Evolutionary conservation across 148 eudicot species (phyloP), one percentile per base, ranked within the genome.

Genomic region (Rhododendron vialii): DNA sequence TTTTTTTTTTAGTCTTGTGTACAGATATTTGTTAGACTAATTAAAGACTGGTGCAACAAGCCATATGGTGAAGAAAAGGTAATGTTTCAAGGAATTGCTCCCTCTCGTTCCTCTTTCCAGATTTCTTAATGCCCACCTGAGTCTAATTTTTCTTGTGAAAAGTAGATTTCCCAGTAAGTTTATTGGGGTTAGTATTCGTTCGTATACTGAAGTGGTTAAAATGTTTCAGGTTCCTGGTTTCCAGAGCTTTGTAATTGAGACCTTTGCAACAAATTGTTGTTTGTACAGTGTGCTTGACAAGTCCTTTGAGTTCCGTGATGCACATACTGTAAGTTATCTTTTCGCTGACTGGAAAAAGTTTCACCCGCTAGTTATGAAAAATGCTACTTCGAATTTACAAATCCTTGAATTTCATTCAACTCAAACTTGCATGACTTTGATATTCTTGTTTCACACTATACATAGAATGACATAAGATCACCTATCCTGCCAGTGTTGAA

Each of bases 261-360:
- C 87, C 74, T 97, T 97, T 88, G 98, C 98, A 74, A 87, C 86
- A 35, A 91, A 93, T 79, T 97, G 99, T 88, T 97, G 99, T 89
- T 87, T 97, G 84, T 90, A 94, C 92, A 97, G 98, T 84, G 98
- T 97, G 87, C 93, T 97, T 84, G 98, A 97, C 91, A 93, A 94
- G 86, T 94, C 99, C 84, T 97, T 97, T 84, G 98, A 97, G 90
- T 90, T 97, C 84, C 92, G 91, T 33, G 98, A 97, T 91, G 98
- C 98, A 83, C 94, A 93, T 90, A 90, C 98, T 82, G 99, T 97
- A 90, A 97, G 99, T 95, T 83, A 5, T 45, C 17, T 47, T 47
- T 30, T 50, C 33, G 11, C 50, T 55, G 81, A 53, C 20, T 53
- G 30, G 28, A 47, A 36, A n/a, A 76, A 17, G 43, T 51, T 38